Evolutionary conservation across 2,329 filamentous ascomycete genomes (phyloP).

Genomic region (Colletotrichum caudatum): DNA sequence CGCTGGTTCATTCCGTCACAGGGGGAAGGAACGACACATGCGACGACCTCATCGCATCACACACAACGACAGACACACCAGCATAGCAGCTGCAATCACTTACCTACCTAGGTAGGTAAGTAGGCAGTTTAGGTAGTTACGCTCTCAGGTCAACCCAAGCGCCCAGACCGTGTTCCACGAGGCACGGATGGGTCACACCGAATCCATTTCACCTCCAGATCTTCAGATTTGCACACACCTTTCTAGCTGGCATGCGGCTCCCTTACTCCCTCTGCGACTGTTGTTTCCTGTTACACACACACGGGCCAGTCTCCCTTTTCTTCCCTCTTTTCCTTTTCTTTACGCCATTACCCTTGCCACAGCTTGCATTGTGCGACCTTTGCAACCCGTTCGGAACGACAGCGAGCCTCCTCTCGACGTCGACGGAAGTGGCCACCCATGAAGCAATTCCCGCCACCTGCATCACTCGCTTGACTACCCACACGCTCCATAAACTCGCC

Average conservation of each 20-base stretch:
- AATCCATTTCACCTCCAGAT: constrained; percentile 20
- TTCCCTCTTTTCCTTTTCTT: not conserved
- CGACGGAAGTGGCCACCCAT: constrained; percentile 17
- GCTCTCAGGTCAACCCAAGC: not conserved
- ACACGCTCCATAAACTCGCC: constrained; percentile 23
- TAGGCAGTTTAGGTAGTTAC: too few species aligned
- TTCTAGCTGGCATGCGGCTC: constrained; percentile 34
- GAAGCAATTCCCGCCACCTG: constrained; percentile 40
- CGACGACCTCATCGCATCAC: constrained; percentile 39
- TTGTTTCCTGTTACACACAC: constrained; percentile 7
- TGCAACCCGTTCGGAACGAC: constrained; percentile 5
- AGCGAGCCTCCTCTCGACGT: constrained; percentile 7
- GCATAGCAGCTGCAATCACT: not conserved
- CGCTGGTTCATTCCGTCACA: constrained; percentile 39
- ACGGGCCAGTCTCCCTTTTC: constrained; percentile 6
- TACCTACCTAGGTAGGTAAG: too few species aligned
- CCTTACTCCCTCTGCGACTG: constrained; percentile 5
- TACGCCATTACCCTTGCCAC: constrained; percentile 27
- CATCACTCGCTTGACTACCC: constrained; percentile 31
- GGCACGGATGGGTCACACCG: constrained; percentile 6
- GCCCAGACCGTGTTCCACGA: constrained; percentile 15
- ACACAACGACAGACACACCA: constrained; percentile 3
- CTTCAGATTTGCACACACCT: constrained; percentile 30
- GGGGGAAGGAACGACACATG: constrained; percentile 32
- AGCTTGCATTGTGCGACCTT: constrained; percentile 27